phyloP scores from a whole-genome alignment of 192 early-diverging fungal genomes.

The Piromyces sp. region DNA sequence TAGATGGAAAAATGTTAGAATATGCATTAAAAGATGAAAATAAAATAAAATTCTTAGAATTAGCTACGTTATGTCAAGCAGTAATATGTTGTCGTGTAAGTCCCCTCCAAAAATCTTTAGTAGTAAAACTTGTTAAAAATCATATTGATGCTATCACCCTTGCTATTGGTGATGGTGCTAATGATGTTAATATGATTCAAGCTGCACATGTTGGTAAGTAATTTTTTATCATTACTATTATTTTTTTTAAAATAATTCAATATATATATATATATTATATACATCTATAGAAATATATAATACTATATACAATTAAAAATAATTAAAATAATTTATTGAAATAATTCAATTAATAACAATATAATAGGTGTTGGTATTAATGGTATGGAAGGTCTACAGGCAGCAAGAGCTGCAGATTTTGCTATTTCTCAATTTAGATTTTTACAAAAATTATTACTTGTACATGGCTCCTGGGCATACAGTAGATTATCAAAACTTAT shows the following conservation, averaged over 20 bases:
- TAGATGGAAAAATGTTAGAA: conserved; percentile 77
- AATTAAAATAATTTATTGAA: neutral
- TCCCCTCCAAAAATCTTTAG: conserved; percentile 91
- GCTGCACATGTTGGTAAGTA: conserved; percentile 65
- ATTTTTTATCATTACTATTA: too few species aligned
- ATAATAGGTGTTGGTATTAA: conserved; percentile 73
- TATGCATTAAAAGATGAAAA: conserved; percentile 52
- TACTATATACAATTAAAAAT: too few species aligned
- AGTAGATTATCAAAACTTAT: conserved; percentile 87
- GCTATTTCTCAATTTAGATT: conserved; percentile 96
- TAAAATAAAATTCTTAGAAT: conserved; percentile 57
- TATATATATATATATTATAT: too few species aligned
- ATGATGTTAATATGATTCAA: conserved; percentile 98
- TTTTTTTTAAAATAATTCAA: too few species aligned
- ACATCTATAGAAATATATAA: too few species aligned
- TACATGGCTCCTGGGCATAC: conserved; percentile 96
- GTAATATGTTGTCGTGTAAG: conserved; percentile 97
- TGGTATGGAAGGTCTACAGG: conserved; percentile 91
- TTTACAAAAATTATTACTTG: conserved; percentile 81
- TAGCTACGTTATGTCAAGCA: conserved; percentile 81
- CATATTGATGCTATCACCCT: conserved; percentile 68
- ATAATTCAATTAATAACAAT: neutral
- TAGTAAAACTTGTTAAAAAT: conserved; percentile 94
- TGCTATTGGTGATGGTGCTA: conserved; percentile 97
- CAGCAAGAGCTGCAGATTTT: conserved; percentile 90